Conservation (phyloP, 352 stramenopile genomes). For the Pythium sukuiense region DNA sequence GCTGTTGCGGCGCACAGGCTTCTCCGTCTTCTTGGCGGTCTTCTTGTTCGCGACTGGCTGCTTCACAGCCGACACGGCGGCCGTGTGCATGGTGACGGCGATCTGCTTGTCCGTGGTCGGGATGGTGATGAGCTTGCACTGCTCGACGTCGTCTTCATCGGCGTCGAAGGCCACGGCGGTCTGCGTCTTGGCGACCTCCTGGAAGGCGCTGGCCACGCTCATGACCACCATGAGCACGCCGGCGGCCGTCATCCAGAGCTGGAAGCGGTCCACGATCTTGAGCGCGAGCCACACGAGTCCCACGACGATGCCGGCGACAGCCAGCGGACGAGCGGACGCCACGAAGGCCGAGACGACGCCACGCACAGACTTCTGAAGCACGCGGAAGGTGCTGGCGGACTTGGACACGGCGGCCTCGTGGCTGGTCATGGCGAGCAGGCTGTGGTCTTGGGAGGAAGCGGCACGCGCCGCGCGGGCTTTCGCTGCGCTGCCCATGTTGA, state of each 20-base stretch:
- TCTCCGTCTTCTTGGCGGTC: slow-evolving; percentile 17
- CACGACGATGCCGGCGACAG: slow-evolving; percentile 36
- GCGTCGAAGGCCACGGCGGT: slow-evolving; percentile 65
- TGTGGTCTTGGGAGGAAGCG: slow-evolving; percentile 15
- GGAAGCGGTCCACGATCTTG: slow-evolving; percentile 47
- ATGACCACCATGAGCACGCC: slow-evolving; percentile 62
- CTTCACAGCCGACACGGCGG: background rate
- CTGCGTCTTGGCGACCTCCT: slow-evolving; percentile 49
- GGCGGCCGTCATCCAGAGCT: slow-evolving; percentile 68
- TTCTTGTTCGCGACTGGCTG: slow-evolving; percentile 18
- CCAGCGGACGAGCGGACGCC: slow-evolving; percentile 33
- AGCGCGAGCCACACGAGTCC: slow-evolving; percentile 47
- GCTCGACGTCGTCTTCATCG: slow-evolving; percentile 56
- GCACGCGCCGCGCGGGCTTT: slow-evolving; percentile 17
- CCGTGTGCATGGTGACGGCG: slow-evolving; percentile 35
- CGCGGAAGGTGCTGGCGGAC: slow-evolving; percentile 9
- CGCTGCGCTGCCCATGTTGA: slow-evolving; percentile 19
- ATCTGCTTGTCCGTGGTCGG: slow-evolving; percentile 26
- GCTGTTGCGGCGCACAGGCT: slow-evolving; percentile 29
- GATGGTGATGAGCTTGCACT: slow-evolving; percentile 58
- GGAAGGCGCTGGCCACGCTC: slow-evolving; percentile 59
- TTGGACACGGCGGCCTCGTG: slow-evolving; percentile 11
- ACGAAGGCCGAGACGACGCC: slow-evolving; percentile 28
- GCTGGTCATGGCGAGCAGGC: slow-evolving; percentile 18
- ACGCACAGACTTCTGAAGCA: slow-evolving; percentile 27